Conservation (phyloP, 768 basidiomycete genomes). For the Tubosaeta sp. region DNA sequence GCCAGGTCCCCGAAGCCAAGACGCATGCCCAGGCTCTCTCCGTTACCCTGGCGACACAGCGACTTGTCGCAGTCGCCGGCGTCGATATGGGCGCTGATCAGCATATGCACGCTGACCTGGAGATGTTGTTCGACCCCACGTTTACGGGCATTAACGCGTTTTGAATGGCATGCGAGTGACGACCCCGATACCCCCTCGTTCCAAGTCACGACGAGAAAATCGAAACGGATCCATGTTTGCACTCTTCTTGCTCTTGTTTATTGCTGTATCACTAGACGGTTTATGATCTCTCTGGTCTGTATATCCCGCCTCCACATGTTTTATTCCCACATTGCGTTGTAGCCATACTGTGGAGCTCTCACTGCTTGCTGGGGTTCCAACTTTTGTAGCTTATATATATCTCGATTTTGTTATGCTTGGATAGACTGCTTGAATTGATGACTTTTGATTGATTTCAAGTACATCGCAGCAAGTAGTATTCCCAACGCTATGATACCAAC, state of each 20-base stretch:
- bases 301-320: not conserved
- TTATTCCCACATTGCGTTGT: not conserved
- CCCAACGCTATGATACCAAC: no score
- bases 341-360: not conserved
- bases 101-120: slow-evolving; percentile 5
- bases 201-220: not conserved
- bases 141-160: slow-evolving; percentile 13
- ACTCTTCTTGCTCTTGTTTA: not conserved
- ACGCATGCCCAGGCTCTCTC: not conserved
- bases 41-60: not conserved
- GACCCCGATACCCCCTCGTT: not conserved
- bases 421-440: not conserved
- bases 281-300: not conserved
- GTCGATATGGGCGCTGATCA: not conserved
- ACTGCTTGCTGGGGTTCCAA: not conserved
- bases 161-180: slow-evolving; percentile 1
- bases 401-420: not conserved
- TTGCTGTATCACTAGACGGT: not conserved
- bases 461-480: no score
- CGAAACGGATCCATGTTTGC: not conserved
- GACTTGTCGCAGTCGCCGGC: slow-evolving; percentile 3
- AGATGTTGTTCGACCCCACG: slow-evolving; percentile 12
- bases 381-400: not conserved
- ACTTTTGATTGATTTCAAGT: no score
- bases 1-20: not conserved